Base-by-base conservation (phyloP, 352 stramenopile genomes). In the Pythium oligandrum region DNA sequence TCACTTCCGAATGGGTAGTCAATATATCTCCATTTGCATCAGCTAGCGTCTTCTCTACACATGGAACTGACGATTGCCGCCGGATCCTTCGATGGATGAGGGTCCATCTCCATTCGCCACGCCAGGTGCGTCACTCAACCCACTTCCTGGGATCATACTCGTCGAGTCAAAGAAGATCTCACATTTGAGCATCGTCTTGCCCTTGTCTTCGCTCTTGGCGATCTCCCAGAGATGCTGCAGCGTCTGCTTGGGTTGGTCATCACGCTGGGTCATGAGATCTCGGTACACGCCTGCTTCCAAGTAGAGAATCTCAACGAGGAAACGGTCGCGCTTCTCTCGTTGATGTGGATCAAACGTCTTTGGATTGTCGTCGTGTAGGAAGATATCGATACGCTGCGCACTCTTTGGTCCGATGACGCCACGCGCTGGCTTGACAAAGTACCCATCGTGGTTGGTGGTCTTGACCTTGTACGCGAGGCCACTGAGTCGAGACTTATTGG, bases 381-480 rank as follows among this genome's bases (percentile, higher is more conserved):
- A 68, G 12, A 90, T 65, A n/a, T 86, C 64, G 37, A 93, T 61
- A 53, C 75, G 63, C 51, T 87, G 75, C 6, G 73, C 73, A 44
- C 68, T 86, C 3, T 72, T 79, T n/a, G 72, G 57, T 0, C 61
- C 70, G 12, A 93, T 81, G 35, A 90, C 49, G 1, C 82, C 82
- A 43, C 73, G 66, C 32, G 66, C 78, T n/a, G 82, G 82, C 48
- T 90, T 83, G 8, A 93, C 78, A 32, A 79, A 78, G 52, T 93
- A 93, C 2, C 75, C 79, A 3, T 66, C 71, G 44, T 86, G 77
- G 62, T 93, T 89, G 6, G 82, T 88, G 12, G 79, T 93, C 59
- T 85, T 86, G 55, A 93, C 68, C 53, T 89, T 90, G 49, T 88
- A 93, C 8, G 63, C 68, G 3, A 93, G 63, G 30, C 76, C 83